These are phyloP conservation scores for Primulina eburnea DNA, from an alignment of 257 asterid genomes.

Conservation along the genomic window DNA sequence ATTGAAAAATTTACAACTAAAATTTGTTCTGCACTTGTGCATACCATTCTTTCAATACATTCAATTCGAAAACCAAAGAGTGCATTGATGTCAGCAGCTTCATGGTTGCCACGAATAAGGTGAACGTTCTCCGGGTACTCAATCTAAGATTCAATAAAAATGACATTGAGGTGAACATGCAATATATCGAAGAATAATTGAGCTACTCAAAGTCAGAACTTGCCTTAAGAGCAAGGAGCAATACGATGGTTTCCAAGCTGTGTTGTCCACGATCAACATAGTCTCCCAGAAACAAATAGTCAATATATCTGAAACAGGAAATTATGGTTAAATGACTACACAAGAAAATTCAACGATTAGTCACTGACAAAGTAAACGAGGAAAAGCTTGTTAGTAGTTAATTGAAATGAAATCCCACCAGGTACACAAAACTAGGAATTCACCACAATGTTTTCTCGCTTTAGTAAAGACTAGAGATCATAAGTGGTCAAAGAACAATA, in stretches of 20 bases:
- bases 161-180: conserved; percentile 17
- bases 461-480: not conserved
- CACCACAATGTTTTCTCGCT: not conserved
- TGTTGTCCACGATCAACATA: conserved; percentile 99
- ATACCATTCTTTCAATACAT: conserved; percentile 98
- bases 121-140: conserved; percentile 96
- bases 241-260: conserved; percentile 97
- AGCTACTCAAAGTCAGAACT: conserved; percentile 24
- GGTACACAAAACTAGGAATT: not conserved
- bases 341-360: conserved; percentile 4
- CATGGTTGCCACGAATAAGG: conserved; percentile 98
- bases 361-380: conserved; percentile 12
- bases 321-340: conserved; percentile 17
- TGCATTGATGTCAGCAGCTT: conserved; percentile 99
- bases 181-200: not conserved
- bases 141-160: conserved; percentile 48
- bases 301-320: conserved; percentile 75
- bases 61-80: conserved; percentile 98
- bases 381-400: conserved; percentile 1
- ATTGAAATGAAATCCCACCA: not conserved
- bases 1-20: conserved; percentile 4
- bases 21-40: conserved; percentile 19
- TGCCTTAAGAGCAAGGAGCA: conserved; percentile 97
- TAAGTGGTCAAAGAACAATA: conserved; percentile 5
- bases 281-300: conserved; percentile 95